These are phyloP conservation scores for Pouteria glomerata DNA, from an alignment of 148 eudicot genomes.

Conservation along the genomic window DNA sequence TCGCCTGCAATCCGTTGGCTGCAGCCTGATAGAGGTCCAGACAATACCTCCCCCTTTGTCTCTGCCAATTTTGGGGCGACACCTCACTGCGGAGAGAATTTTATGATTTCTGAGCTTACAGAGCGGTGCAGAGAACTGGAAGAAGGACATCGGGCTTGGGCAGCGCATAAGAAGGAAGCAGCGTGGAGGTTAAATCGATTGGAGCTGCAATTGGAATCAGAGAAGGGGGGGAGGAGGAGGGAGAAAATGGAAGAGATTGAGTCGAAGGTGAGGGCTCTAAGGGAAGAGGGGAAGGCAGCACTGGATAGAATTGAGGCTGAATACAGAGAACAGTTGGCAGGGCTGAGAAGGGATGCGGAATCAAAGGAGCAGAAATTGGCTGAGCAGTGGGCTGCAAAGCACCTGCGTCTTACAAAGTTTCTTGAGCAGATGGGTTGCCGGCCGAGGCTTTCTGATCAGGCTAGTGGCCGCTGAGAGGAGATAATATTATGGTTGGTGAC, in stretches of 20 bases:
- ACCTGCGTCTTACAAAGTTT: constrained; percentile 48
- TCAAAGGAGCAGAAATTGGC: constrained; percentile 81
- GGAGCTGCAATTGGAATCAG: constrained; percentile 80
- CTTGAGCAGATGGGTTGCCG: constrained; percentile 69
- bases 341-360: constrained; percentile 79
- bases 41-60: constrained; percentile 21
- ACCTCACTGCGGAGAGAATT: constrained; percentile 23
- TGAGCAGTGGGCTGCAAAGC: constrained; percentile 87
- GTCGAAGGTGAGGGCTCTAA: constrained; percentile 60
- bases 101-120: constrained; percentile 45
- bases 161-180: constrained; percentile 76
- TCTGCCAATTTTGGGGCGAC: constrained; percentile 12
- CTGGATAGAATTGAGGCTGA: constrained; percentile 79
- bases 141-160: constrained; percentile 75
- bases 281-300: constrained; percentile 54
- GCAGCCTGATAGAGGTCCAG: constrained; percentile 43
- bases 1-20: constrained; percentile 37
- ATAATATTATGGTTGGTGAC: too few species aligned
- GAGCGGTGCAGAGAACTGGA: constrained; percentile 72
- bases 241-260: constrained; percentile 76
- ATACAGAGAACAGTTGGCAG: constrained; percentile 63
- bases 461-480: constrained; percentile 20
- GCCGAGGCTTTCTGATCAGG: constrained; percentile 32
- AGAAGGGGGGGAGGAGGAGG: constrained; percentile 55
- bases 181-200: constrained; percentile 81